Base-by-base conservation (phyloP, 164 flowering plant genomes). In the Liquidambar formosana region DNA sequence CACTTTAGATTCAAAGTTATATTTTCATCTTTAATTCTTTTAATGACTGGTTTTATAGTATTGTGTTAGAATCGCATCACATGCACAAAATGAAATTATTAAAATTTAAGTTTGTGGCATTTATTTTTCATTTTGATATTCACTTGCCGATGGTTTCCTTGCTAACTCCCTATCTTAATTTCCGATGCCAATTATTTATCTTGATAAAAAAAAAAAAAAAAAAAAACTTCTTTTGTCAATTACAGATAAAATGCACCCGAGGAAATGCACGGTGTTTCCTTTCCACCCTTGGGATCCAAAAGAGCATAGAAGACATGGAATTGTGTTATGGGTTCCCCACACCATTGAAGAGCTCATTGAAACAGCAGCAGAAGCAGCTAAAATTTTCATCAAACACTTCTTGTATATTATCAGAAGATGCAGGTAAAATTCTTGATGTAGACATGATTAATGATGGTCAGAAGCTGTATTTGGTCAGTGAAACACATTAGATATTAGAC, bases 201-300 rank as follows among this genome's bases (percentile, higher is more conserved):
- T n/a, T n/a, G n/a, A n/a, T n/a, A n/a, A n/a, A n/a, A n/a, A n/a
- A n/a, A n/a, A n/a, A n/a, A n/a, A n/a, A n/a, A n/a, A n/a, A n/a
- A n/a, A n/a, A n/a, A n/a, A n/a, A n/a, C n/a, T 33, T 33, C 2
- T 33, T 33, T 33, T 33, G 19, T 14, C 56, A 49, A 62, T 65
- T 62, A 57, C 81, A 83, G 89, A 86, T 65, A 82, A 77, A 71
- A 69, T 19, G 59, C 75, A 66, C n/a, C 67, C 62, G 41, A 83
- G 68, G 76, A 89, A 88, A 75, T 92, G 99, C 74, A 91, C 96
- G 0, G 89, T 92, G 8, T 89, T 83, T 61, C 97, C 97, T n/a
- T 88, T 82, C 81, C 93, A 92, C 60, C 99, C 99, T 48, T 82
- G 86, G 89, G 89, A 79, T 28, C 71, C 85, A 0, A 73, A 77